Conservation (phyloP, 2,329 filamentous ascomycete species). For the Magnaporthales sp. region DNA sequence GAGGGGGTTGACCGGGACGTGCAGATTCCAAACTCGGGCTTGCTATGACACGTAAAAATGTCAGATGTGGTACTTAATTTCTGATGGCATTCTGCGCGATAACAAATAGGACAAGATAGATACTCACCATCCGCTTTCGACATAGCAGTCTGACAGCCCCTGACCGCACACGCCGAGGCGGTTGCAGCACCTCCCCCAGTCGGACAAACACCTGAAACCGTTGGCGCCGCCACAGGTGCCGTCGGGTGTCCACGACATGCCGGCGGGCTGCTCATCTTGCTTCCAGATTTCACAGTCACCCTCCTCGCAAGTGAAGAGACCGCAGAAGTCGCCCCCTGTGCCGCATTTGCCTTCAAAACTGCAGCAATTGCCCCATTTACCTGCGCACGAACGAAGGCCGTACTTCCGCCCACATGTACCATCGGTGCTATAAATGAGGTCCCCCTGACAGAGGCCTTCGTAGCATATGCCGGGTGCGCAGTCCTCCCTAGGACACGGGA, state of each 20-base stretch:
- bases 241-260: neutral
- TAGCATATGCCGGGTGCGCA: conserved; percentile 1
- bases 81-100: too few species aligned
- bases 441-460: conserved; percentile 1
- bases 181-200: conserved; percentile 3
- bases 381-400: neutral
- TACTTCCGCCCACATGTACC: neutral
- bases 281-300: neutral
- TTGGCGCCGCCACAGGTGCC: conserved; percentile 2
- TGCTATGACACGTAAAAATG: too few species aligned
- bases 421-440: conserved; percentile 1
- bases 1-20: too few species aligned
- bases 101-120: too few species aligned
- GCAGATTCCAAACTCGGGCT: too few species aligned
- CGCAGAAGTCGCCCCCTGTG: conserved; percentile 1
- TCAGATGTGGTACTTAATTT: too few species aligned
- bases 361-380: conserved; percentile 4
- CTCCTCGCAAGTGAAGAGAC: neutral
- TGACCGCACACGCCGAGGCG: neutral
- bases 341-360: conserved; percentile 1
- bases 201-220: neutral
- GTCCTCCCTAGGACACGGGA: too few species aligned
- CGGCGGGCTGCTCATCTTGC: neutral
- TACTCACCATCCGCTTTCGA: neutral
- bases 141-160: neutral